Evolutionary conservation across 2,329 filamentous ascomycete species (phyloP), one percentile per base, ranked within the genome.

Genomic region (Phoma herbarum): DNA sequence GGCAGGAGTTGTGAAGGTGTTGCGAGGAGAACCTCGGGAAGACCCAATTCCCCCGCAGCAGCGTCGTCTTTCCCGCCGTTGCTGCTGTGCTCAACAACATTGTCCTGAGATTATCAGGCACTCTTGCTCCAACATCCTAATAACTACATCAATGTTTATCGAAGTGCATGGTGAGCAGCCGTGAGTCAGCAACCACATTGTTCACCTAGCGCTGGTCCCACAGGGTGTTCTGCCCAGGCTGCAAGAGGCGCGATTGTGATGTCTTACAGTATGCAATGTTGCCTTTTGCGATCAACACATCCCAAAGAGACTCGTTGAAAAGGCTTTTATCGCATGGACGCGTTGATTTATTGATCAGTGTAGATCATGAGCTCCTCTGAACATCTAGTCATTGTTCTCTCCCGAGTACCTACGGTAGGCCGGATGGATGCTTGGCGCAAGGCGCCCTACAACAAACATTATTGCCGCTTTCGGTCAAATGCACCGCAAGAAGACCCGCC

Each of bases 21-120:
- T 39, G 28, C n/a, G 44, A 33, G 29, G 43, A 50, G 50, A 28
- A 59, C 56, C 56, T 53, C 50, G 56, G 56, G 22, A 45, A 31
- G 23, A 2, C 26, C n/a, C 33, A 20, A 7, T 45, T 50, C 51
- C 56, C 56, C 54, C 54, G 54, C 54, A 57, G 31, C 35, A 23
- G 43, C 25, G 23, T 25, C 37, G 14, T 12, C 14, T 29, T 2
- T 29, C n/a, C 31, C 14, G 12, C n/a, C n/a, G n/a, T n/a, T n/a
- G n/a, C n/a, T n/a, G 31, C 31, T n/a, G 31, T 7, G 31, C 31
- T n/a, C 31, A 35, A 35, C 31, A 8, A n/a, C 31, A 18, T n/a
- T 5, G 7, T 8, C 2, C 2, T 35, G 6, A 7, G 6, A n/a
- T 2, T 33, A 2, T 35, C 14, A n/a, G 4, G 9, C 16, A 9